Percentiles rank a stretch among this genome's conserved stretches.
These are phyloP conservation scores for Cylindrodendrum hubeiense DNA, from an alignment of 2,329 filamentous ascomycete species.

Conservation along the genomic window DNA sequence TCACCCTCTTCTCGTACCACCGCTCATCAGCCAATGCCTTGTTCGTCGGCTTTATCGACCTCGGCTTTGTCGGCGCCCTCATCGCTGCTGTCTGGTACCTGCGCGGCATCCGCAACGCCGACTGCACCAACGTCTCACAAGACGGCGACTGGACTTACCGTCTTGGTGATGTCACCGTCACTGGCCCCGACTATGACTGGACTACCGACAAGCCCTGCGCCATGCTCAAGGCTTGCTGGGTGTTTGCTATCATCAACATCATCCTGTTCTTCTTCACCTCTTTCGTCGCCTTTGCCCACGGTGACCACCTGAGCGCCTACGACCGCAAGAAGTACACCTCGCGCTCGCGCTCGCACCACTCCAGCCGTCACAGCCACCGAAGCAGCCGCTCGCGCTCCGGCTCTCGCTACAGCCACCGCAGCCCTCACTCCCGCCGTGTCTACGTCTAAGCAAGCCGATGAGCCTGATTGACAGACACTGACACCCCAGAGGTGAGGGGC, in stretches of 20 bases:
- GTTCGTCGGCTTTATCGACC: constrained; percentile 71
- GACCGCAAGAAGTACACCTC: constrained; percentile 42
- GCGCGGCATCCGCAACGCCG: constrained; percentile 68
- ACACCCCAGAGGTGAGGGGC: not conserved
- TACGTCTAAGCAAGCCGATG: constrained; percentile 55
- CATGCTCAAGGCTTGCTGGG: constrained; percentile 93
- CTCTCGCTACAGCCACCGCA: constrained; percentile 51
- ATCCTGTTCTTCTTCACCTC: constrained; percentile 85
- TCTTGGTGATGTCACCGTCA: constrained; percentile 72
- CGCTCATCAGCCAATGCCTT: constrained; percentile 70
- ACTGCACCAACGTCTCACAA: constrained; percentile 74
- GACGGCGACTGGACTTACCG: constrained; percentile 65
- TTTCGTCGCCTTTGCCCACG: constrained; percentile 74
- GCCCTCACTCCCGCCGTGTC: constrained; percentile 62
- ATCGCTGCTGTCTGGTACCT: constrained; percentile 73
- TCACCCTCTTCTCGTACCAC: constrained; percentile 76
- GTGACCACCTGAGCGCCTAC: constrained; percentile 62
- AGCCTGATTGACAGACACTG: not conserved
- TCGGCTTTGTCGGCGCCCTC: constrained; percentile 72
- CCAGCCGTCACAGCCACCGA: constrained; percentile 56
- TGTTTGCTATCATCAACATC: constrained; percentile 89
- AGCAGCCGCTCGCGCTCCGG: constrained; percentile 54
- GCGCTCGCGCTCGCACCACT: constrained; percentile 51
- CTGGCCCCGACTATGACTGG: constrained; percentile 63
- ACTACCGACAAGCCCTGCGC: constrained; percentile 81